Base-by-base conservation (phyloP, 176 grass and related monocot genomes). In the Puya raimondii region DNA sequence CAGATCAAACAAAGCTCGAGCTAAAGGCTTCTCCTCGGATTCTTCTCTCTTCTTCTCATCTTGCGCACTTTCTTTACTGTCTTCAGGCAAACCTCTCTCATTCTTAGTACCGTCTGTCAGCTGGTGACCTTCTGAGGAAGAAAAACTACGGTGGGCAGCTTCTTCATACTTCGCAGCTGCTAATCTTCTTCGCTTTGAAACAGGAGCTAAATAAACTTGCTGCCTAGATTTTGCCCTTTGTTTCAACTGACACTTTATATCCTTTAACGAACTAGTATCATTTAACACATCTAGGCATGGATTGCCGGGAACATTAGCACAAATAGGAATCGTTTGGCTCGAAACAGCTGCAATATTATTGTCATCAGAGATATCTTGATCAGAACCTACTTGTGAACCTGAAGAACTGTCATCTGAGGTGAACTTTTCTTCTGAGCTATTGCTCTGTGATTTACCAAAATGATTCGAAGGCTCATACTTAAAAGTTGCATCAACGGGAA, bases 121-220 rank as follows among this genome's bases (percentile, higher is more conserved):
- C 50, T 59, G 49, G 65, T 54, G 70, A 22, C 53, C 58, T 78
- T 86, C 90, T 3, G 71, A 69, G 26, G 87, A 81, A 57, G 80
- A 68, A 65, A 78, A 58, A 20, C 64, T 68, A 10, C 16, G 70
- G 16, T 61, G 49, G 64, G 66, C 70, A 79, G 70, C 77, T 66
- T 71, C 75, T 33, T 99, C 84, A 73, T 85, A 74, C 67, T 88
- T 91, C 68, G 78, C 90, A 78, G 53, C 88, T 85, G 67, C 74
- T 79, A 99, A 74, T 75, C 78, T 90, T 78, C 87, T 90, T 66
- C 75, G 82, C 68, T 99, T 99, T 63, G 82, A 72, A 42, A 90
- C 72, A 52, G 89, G 94, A 2, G 84, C 79, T 77, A 92, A 92
- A 83, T 88, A 92, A 47, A 78, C 76, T 57, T 76, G 84, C 51